Evolutionary conservation across 179 eudicot species (phyloP).

Genomic region (Carnegiea gigantea): DNA sequence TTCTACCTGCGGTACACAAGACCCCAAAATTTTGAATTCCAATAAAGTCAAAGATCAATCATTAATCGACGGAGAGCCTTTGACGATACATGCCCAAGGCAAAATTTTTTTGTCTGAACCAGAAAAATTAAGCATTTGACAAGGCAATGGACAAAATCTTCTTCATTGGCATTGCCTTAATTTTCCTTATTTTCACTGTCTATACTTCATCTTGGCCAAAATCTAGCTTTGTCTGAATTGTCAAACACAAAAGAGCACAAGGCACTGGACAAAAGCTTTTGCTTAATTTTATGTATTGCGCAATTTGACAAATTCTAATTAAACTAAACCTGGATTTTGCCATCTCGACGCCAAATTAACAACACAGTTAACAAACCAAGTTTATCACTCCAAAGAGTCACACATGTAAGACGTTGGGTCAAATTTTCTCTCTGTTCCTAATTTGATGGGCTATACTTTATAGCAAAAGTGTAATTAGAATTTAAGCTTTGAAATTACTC

Average conservation of each 20-base stretch:
- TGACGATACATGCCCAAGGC: background rate
- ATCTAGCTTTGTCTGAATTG: background rate
- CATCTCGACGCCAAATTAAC: background rate
- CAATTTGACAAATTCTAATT: background rate
- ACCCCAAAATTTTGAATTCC: conserved; percentile 4
- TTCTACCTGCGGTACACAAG: conserved; percentile 49
- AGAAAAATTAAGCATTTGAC: background rate
- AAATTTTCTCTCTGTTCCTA: background rate
- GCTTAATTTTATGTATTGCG: background rate
- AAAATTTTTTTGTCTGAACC: too few species aligned
- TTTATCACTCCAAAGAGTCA: background rate
- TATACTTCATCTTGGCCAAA: background rate
- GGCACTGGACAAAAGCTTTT: background rate
- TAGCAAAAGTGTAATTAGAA: background rate
- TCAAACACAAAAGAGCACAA: background rate
- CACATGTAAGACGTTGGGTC: background rate
- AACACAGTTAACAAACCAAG: background rate
- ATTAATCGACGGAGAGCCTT: background rate
- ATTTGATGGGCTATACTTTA: background rate
- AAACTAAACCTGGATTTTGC: background rate
- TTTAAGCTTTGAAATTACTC: background rate
- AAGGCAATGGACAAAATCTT: background rate
- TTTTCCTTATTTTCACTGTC: background rate
- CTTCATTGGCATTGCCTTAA: background rate
- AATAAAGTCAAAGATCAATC: background rate